These are phyloP conservation scores for Daldinia eschscholtzii DNA, from an alignment of 2,329 filamentous ascomycete species.

Conservation along the genomic window DNA sequence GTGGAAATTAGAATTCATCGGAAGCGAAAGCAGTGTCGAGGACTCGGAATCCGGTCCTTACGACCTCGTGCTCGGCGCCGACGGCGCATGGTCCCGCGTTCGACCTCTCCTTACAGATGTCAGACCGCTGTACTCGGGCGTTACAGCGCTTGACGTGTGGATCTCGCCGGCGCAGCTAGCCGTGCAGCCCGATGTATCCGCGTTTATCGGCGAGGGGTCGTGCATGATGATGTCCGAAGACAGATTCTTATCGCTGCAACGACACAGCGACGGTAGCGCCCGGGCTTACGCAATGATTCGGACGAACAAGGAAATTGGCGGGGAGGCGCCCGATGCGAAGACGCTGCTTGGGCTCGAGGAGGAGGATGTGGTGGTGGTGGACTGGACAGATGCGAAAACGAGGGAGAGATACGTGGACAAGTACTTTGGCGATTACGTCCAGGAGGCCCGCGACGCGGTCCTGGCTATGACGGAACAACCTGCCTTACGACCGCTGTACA, in stretches of 20 bases:
- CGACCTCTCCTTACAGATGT: slow-evolving; percentile 49
- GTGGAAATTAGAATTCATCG: slow-evolving; percentile 29
- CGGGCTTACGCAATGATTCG: slow-evolving; percentile 43
- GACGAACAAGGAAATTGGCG: slow-evolving; percentile 15
- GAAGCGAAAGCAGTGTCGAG: not conserved
- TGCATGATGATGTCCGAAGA: slow-evolving; percentile 53
- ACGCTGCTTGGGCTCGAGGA: slow-evolving; percentile 25
- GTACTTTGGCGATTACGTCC: slow-evolving; percentile 40
- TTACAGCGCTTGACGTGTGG: slow-evolving; percentile 55
- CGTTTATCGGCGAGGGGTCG: slow-evolving; percentile 53
- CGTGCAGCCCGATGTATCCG: slow-evolving; percentile 52
- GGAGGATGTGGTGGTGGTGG: slow-evolving; percentile 16
- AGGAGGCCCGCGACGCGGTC: slow-evolving; percentile 24
- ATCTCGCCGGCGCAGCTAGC: slow-evolving; percentile 48
- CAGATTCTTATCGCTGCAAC: slow-evolving; percentile 43
- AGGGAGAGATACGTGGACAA: slow-evolving; percentile 36
- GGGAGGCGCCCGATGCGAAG: slow-evolving; percentile 20
- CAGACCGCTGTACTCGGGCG: slow-evolving; percentile 56
- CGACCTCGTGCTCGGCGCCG: slow-evolving; percentile 56
- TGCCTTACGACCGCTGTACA: slow-evolving; percentile 42
- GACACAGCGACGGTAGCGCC: slow-evolving; percentile 41
- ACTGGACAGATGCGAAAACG: slow-evolving; percentile 38
- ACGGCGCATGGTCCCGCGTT: slow-evolving; percentile 56
- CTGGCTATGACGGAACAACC: slow-evolving; percentile 35
- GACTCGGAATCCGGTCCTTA: slow-evolving; percentile 31